phyloP scores from a whole-genome alignment of 768 basidiomycete genomes.

The Gelatoporia subvermispora region DNA sequence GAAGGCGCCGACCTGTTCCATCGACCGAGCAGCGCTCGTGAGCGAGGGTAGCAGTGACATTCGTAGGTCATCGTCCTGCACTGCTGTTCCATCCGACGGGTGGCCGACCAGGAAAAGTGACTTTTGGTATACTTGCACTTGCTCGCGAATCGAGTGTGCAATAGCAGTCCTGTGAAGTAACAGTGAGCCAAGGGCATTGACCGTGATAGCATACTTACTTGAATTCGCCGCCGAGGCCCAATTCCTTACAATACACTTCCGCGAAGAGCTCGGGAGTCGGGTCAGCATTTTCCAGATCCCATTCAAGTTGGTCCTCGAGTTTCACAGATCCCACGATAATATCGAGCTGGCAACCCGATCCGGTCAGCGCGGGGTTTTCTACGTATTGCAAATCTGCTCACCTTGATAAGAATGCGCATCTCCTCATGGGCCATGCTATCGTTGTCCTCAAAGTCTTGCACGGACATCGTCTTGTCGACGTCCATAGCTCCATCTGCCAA shows the following conservation, averaged over 20 bases:
- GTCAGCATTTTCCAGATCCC: constrained; percentile 81
- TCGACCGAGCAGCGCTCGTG: constrained; percentile 60
- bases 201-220: constrained; percentile 45
- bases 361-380: neutral
- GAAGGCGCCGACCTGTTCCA: constrained; percentile 73
- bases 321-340: constrained; percentile 92
- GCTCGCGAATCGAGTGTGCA: constrained; percentile 92
- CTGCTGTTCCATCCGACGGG: constrained; percentile 68
- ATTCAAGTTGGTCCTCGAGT: constrained; percentile 95
- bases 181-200: neutral
- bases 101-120: constrained; percentile 89
- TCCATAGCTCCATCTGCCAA: constrained; percentile 57
- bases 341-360: constrained; percentile 60
- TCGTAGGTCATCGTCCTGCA: constrained; percentile 89
- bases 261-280: constrained; percentile 93
- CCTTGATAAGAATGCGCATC: constrained; percentile 89
- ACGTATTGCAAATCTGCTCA: no score
- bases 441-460: constrained; percentile 63
- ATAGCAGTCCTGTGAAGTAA: constrained; percentile 74
- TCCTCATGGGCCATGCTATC: constrained; percentile 73
- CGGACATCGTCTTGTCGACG: constrained; percentile 53
- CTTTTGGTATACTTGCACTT: constrained; percentile 87
- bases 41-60: constrained; percentile 86
- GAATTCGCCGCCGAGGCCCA: constrained; percentile 91
- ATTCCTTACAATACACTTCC: constrained; percentile 75